Conservation (phyloP, 73 alveolate species). For the Diophrys appendiculata region DNA sequence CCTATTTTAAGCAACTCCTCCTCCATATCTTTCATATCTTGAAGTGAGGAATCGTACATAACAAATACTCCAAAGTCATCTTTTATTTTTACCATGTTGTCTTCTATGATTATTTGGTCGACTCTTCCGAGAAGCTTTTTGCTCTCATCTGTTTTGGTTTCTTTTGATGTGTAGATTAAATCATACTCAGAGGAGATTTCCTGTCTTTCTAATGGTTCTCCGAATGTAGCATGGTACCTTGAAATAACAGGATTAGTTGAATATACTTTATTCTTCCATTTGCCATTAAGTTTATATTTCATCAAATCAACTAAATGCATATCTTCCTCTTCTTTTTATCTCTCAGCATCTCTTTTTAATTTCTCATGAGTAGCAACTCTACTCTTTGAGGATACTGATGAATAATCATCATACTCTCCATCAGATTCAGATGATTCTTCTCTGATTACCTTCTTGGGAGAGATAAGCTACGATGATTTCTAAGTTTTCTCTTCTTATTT, state of each 20-base stretch:
- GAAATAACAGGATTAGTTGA: conserved; percentile 64
- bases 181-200: conserved; percentile 13
- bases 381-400: too few species aligned
- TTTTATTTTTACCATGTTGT: too few species aligned
- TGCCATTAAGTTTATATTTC: conserved; percentile 48
- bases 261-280: conserved; percentile 25
- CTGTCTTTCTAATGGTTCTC: conserved; percentile 40
- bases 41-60: conserved; percentile 73
- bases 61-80: conserved; percentile 86
- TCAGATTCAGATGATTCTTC: too few species aligned
- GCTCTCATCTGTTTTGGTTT: conserved; percentile 52
- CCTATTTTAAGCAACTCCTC: conserved; percentile 84
- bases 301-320: conserved; percentile 39
- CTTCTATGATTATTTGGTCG: conserved; percentile 25
- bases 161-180: too few species aligned
- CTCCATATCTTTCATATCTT: conserved; percentile 82
- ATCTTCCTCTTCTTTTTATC: neutral
- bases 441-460: too few species aligned
- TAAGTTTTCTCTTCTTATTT: too few species aligned
- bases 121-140: conserved; percentile 39
- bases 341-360: too few species aligned
- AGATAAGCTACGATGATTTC: too few species aligned
- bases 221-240: conserved; percentile 49
- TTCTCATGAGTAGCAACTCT: too few species aligned
- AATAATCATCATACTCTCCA: too few species aligned